Conservation (phyloP, 306 rosid species). For the Trifolium subterraneum region DNA sequence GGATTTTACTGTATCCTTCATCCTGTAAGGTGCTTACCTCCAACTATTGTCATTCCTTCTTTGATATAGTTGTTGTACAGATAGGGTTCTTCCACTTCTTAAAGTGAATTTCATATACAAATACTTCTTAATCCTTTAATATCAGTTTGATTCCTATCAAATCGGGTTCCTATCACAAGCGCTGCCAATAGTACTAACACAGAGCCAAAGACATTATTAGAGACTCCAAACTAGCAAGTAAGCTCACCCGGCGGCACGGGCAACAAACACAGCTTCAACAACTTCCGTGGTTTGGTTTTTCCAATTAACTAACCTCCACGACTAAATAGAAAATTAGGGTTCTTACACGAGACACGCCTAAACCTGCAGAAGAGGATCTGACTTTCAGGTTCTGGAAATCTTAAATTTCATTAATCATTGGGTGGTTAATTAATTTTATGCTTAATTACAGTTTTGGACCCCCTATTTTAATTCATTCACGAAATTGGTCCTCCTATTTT, state of each 20-base stretch:
- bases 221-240: neutral
- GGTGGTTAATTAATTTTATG: neutral
- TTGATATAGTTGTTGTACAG: neutral
- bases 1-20: neutral
- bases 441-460: too few relatives aligned
- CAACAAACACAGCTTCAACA: neutral
- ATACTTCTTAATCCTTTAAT: constrained; percentile 2
- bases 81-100: neutral
- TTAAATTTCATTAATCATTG: neutral
- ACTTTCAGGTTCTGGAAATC: constrained; percentile 1
- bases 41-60: neutral
- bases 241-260: neutral
- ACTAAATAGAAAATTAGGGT: neutral
- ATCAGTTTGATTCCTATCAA: neutral
- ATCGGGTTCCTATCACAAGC: neutral
- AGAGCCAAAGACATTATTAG: neutral
- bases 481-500: too few relatives aligned
- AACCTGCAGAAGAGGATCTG: neutral
- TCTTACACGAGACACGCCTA: neutral
- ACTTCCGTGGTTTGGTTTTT: neutral
- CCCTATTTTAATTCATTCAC: too few relatives aligned
- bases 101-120: neutral
- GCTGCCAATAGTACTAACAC: neutral
- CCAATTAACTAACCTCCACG: neutral
- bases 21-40: neutral